Evolutionary conservation across 768 basidiomycete species (phyloP).

Genomic region (Kwoniella dejecticola): DNA sequence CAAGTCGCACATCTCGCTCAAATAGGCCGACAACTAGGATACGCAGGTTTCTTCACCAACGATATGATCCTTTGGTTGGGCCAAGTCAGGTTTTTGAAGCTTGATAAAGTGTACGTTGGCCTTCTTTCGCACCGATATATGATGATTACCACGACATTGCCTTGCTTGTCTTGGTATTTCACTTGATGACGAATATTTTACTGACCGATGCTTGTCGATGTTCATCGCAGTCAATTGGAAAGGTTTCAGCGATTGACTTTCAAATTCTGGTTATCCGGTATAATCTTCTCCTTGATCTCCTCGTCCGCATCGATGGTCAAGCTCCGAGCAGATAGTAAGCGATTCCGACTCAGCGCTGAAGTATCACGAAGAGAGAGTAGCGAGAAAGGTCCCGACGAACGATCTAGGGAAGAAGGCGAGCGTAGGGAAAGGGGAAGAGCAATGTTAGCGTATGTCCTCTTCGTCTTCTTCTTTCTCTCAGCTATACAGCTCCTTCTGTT

Average conservation of each 20-base stretch:
- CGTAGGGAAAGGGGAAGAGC: conserved; percentile 67
- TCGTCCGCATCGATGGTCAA: conserved; percentile 45
- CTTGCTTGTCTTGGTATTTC: too few species aligned
- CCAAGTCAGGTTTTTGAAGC: conserved; percentile 46
- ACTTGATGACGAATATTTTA: conserved; percentile 1
- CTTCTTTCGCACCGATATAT: conserved; percentile 34
- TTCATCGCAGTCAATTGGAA: conserved; percentile 66
- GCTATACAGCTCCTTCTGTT: too few species aligned
- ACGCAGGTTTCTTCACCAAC: conserved; percentile 81
- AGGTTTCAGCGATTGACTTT: conserved; percentile 69
- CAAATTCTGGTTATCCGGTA: conserved; percentile 85
- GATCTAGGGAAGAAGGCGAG: conserved; percentile 63
- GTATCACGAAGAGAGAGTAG: conserved; percentile 40
- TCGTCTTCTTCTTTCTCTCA: background rate
- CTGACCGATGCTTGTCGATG: too few species aligned
- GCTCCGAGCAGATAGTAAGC: conserved; percentile 47
- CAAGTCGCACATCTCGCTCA: conserved; percentile 71
- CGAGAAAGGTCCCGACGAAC: conserved; percentile 41
- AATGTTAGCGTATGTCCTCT: conserved; percentile 55
- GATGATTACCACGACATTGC: conserved; percentile 63
- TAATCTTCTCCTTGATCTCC: conserved; percentile 71
- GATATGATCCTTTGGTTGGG: conserved; percentile 86
- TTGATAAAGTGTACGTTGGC: conserved; percentile 44
- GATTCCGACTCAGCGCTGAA: conserved; percentile 36
- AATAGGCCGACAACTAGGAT: conserved; percentile 79